These are phyloP conservation scores for Endocalyx cinctus DNA, from an alignment of 2,329 filamentous ascomycete genomes.

Conservation along the genomic window DNA sequence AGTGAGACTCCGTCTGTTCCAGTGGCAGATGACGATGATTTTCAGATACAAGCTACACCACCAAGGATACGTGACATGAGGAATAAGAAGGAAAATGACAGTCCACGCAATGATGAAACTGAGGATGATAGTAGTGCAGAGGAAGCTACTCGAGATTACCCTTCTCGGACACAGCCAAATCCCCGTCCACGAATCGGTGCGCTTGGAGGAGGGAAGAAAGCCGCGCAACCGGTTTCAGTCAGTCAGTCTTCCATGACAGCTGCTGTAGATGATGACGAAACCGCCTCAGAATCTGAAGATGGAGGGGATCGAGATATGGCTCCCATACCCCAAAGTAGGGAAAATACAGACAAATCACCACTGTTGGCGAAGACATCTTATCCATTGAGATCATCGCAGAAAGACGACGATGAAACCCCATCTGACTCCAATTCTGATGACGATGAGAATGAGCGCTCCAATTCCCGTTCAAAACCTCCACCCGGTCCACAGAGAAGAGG, in stretches of 20 bases:
- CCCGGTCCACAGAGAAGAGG: conserved; percentile 10
- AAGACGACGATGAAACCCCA: conserved; percentile 18
- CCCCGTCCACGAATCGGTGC: conserved; percentile 14
- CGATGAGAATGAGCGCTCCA: conserved; percentile 4
- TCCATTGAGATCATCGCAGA: conserved; percentile 11
- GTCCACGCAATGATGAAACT: conserved; percentile 7
- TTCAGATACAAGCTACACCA: conserved; percentile 47
- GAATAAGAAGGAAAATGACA: conserved; percentile 1
- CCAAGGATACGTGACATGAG: no score
- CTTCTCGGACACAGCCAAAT: no score
- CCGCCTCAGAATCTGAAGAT: conserved; percentile 24
- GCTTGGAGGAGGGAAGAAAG: conserved; percentile 13
- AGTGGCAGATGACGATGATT: conserved; percentile 45
- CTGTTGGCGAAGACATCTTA: conserved; percentile 16
- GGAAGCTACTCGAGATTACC: no score
- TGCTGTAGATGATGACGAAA: conserved; percentile 20
- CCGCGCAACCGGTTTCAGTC: conserved; percentile 5
- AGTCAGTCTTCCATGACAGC: conserved; percentile 20
- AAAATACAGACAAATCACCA: no score
- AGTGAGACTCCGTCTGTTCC: no score
- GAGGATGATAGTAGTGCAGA: conserved; percentile 19
- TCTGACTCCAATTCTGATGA: conserved; percentile 17
- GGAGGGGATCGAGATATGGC: no score
- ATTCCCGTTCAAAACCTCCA: conserved; percentile 4
- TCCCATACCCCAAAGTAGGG: no score